These are phyloP conservation scores for Podospora bellae-mahoneyi DNA, from an alignment of 495 filamentous ascomycete species.

Conservation along the genomic window DNA sequence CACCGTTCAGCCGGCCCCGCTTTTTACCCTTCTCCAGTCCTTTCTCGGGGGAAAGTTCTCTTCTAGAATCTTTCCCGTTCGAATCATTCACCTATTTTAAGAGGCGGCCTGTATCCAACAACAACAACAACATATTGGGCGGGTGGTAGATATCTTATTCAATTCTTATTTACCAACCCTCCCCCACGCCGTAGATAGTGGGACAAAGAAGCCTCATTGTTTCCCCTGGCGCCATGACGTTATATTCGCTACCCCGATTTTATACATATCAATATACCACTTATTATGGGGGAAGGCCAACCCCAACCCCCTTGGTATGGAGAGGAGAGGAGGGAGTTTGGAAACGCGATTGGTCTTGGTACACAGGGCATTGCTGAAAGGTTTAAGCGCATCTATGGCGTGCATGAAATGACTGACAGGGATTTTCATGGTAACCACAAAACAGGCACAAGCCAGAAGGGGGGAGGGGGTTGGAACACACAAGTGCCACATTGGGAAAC, in stretches of 20 bases:
- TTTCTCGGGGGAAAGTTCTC: background rate
- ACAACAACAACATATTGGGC: too few species aligned
- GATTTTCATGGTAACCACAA: background rate
- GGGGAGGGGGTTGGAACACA: background rate
- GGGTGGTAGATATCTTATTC: background rate
- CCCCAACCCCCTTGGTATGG: background rate
- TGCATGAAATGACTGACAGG: background rate
- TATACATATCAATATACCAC: background rate
- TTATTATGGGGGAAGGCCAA: background rate
- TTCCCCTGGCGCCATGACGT: background rate
- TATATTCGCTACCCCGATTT: background rate
- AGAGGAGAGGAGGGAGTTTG: too few species aligned
- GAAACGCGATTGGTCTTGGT: too few species aligned
- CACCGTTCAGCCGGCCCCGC: background rate
- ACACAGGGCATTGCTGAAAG: background rate
- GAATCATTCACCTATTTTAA: background rate
- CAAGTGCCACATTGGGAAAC: background rate
- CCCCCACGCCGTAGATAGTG: background rate
- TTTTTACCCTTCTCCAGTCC: background rate
- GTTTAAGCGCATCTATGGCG: conserved; percentile 4
- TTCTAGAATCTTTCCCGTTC: background rate
- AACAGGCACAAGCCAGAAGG: background rate
- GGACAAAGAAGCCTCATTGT: background rate
- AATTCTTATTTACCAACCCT: background rate
- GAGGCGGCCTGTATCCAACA: background rate